These are phyloP conservation scores for Xylariaceae sp. DNA, from an alignment of 2,329 filamentous ascomycete species.

Conservation along the genomic window DNA sequence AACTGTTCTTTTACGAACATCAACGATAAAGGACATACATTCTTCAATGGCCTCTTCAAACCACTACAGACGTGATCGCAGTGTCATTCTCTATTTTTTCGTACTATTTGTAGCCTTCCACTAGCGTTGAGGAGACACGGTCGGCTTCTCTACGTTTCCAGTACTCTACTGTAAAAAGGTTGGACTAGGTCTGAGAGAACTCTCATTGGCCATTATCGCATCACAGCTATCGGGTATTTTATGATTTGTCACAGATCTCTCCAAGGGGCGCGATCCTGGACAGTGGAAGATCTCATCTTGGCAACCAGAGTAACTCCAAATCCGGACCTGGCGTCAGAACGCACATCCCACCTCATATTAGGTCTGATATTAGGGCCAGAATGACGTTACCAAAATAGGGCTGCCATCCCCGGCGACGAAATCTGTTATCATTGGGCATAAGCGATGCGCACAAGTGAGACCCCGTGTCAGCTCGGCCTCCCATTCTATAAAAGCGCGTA, in stretches of 20 bases:
- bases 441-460: conserved; percentile 9
- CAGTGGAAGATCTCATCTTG: conserved; percentile 27
- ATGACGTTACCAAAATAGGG: conserved; percentile 29
- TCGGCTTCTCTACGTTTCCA: neutral
- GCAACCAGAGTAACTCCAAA: conserved; percentile 20
- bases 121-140: neutral
- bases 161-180: neutral
- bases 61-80: neutral
- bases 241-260: conserved; percentile 35
- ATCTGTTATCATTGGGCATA: conserved; percentile 11
- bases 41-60: neutral
- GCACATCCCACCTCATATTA: conserved; percentile 24
- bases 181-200: neutral
- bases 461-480: conserved; percentile 22
- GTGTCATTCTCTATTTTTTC: neutral
- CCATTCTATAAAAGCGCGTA: conserved; percentile 15
- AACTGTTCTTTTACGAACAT: neutral
- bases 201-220: conserved; percentile 10
- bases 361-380: conserved; percentile 20
- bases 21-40: neutral
- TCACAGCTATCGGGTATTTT: conserved; percentile 24
- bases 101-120: neutral
- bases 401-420: conserved; percentile 19
- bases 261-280: conserved; percentile 31
- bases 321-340: conserved; percentile 25